Evolutionary conservation across 2,329 filamentous ascomycete genomes (phyloP).

Genomic region (Macrophomina phaseolina): DNA sequence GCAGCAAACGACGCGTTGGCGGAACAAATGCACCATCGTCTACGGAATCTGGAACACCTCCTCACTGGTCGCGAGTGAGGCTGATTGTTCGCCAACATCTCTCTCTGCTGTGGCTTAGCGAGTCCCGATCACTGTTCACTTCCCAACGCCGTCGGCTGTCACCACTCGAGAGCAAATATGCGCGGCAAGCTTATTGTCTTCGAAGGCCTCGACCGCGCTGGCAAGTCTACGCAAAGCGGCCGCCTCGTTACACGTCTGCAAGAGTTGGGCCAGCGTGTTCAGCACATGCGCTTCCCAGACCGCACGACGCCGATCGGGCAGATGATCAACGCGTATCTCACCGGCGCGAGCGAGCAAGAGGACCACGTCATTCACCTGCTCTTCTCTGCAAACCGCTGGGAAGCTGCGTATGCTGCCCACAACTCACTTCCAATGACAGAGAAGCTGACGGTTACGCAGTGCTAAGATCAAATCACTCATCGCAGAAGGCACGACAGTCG

Average conservation of each 20-base stretch:
- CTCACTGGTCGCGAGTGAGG: background rate
- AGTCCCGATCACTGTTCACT: background rate
- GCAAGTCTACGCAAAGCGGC: slow-evolving; percentile 89
- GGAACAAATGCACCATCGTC: background rate
- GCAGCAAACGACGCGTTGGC: background rate
- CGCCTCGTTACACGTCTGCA: slow-evolving; percentile 64
- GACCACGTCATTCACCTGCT: slow-evolving; percentile 90
- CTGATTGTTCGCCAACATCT: background rate
- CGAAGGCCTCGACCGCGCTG: slow-evolving; percentile 87
- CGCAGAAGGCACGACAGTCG: slow-evolving; percentile 69
- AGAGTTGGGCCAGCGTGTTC: slow-evolving; percentile 57
- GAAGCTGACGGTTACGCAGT: background rate
- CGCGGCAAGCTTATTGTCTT: slow-evolving; percentile 81
- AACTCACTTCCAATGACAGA: background rate
- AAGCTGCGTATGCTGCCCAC: slow-evolving; percentile 55
- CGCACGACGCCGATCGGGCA: slow-evolving; percentile 82
- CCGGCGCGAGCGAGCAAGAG: slow-evolving; percentile 72
- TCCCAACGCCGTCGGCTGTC: background rate
- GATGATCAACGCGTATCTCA: slow-evolving; percentile 85
- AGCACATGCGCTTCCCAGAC: slow-evolving; percentile 76
- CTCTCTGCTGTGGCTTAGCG: background rate
- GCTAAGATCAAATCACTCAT: slow-evolving; percentile 9
- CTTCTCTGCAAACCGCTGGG: slow-evolving; percentile 92
- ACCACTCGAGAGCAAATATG: slow-evolving; percentile 32
- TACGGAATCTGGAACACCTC: background rate